These are phyloP conservation scores for Zoysia pacifica DNA, from an alignment of 176 grass and related monocot species.

Conservation along the genomic window DNA sequence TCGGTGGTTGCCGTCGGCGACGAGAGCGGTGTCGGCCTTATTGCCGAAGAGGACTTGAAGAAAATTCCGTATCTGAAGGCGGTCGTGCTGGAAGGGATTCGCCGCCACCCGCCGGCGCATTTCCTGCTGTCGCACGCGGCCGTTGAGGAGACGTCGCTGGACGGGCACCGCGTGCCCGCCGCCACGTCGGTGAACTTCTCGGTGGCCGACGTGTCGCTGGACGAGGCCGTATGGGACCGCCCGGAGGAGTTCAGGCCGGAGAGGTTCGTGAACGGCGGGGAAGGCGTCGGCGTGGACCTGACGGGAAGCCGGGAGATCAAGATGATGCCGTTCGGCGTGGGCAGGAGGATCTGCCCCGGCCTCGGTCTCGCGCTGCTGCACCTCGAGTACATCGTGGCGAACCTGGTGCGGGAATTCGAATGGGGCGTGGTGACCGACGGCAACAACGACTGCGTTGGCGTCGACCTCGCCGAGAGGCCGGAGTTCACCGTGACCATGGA, in stretches of 20 bases:
- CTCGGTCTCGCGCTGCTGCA: slow-evolving; percentile 43
- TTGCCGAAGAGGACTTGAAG: slow-evolving; percentile 18
- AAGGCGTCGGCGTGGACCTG: slow-evolving; percentile 36
- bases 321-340: slow-evolving; percentile 50
- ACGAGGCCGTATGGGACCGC: slow-evolving; percentile 23
- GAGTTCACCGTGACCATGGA: slow-evolving; percentile 55
- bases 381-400: slow-evolving; percentile 48
- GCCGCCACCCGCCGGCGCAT: slow-evolving; percentile 46
- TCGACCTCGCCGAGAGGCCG: slow-evolving; percentile 46
- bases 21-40: background rate
- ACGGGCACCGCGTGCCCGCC: slow-evolving; percentile 31
- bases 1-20: background rate
- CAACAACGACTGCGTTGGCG: background rate
- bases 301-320: slow-evolving; percentile 42
- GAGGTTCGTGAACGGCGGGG: slow-evolving; percentile 34
- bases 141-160: background rate
- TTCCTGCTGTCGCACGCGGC: slow-evolving; percentile 47
- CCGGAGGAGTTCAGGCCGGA: slow-evolving; percentile 35
- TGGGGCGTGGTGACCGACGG: slow-evolving; percentile 22
- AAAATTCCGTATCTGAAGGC: slow-evolving; percentile 41
- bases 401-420: slow-evolving; percentile 53
- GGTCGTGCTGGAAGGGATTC: slow-evolving; percentile 46
- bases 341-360: slow-evolving; percentile 44
- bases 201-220: slow-evolving; percentile 37
- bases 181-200: slow-evolving; percentile 32